Evolutionary conservation across 495 filamentous ascomycete genomes (phyloP), one percentile per base, ranked within the genome.

Genomic region (Aspergillus asperescens): DNA sequence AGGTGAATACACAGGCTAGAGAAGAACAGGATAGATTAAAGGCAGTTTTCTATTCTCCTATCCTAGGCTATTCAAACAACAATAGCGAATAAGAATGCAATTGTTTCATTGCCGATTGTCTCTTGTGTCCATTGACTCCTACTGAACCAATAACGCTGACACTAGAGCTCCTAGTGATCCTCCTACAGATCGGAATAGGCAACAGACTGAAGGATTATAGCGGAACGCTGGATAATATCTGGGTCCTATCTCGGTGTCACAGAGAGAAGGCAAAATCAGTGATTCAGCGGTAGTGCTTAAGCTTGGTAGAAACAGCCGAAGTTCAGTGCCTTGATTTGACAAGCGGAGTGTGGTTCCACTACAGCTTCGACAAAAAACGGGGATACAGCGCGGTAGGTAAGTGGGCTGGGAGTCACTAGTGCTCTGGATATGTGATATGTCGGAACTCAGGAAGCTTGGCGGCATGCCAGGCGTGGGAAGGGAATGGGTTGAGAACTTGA

Each of bases 231-330:
- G 48, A 22, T 51, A 51, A 51, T 51, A 23, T 32, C 39, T 51
- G 48, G 37, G 7, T 31, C 16, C 25, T 29, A 29, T 8, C 7
- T 29, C 39, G 48, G 39, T 2, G 37, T 7, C 28, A 29, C 35
- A 37, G 48, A 38, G 32, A 16, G 6, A 18, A 25, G 24, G 40
- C 48, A 39, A 38, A 15, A 32, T 34, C 16, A 23, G 25, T 16
- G 23, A 24, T 1, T 0, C 27, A 22, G 28, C 23, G 16, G 35
- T 12, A 23, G 27, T 8, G 9, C 8, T 46, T 20, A n/a, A n/a
- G n/a, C 18, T 22, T 31, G 7, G 9, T 4, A n/a, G 20, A 15
- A 53, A 48, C 42, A 57, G 55, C 55, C 55, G 55, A 57, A 10
- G 4, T 35, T 12, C 12, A 12, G 23, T 42, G n/a, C 39, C 19